Evolutionary conservation across 208 protist species (phyloP), one percentile per base, ranked within the genome.

Genomic region (Balamuthia mandrillaris): DNA sequence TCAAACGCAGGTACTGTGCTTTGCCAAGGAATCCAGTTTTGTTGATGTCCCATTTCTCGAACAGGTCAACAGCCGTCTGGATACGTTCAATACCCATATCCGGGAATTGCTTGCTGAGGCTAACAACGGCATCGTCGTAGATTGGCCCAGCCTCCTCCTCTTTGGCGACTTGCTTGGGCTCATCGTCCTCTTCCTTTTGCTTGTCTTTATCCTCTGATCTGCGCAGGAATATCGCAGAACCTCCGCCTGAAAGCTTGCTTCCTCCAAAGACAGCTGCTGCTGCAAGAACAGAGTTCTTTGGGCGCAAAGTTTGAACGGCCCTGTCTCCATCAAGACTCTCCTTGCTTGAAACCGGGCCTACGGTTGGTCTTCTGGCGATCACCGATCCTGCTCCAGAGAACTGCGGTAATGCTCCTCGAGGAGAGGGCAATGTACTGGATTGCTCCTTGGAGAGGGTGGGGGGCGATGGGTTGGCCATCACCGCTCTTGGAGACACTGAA

Each of bases 61-160:
- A 75, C 65, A 75, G 41, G 47, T 75, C 47, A 27, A 75, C 41
- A 7, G 65, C 65, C 37, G 18, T 27, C 33, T 75, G 33, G 9
- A 75, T 37, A n/a, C 65, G 37, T 7, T 75, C 65, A 6, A 75
- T 27, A 7, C 65, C 65, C 29, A 75, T 33, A 79, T 45, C 70
- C 24, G 70, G 70, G 27, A 79, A 79, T 61, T 79, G 44, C 4
- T 33, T n/a, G 42, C 29, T 33, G 24, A 79, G 47, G 7, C 33
- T n/a, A 14, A 79, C 9, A n/a, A 79, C 70, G 4, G 41, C 56
- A 45, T 79, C 70, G 29, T 79, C 44, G 47, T 60, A 79, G 41
- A 79, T 79, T 33, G n/a, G n/a, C n/a, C n/a, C n/a, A n/a, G n/a
- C n/a, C n/a, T n/a, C n/a, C n/a, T n/a, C n/a, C n/a, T n/a, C n/a